Evolutionary conservation across 1,139 yeast species (phyloP), one percentile per base, ranked within the genome.

Genomic region (Yamadazyma diospyri): DNA sequence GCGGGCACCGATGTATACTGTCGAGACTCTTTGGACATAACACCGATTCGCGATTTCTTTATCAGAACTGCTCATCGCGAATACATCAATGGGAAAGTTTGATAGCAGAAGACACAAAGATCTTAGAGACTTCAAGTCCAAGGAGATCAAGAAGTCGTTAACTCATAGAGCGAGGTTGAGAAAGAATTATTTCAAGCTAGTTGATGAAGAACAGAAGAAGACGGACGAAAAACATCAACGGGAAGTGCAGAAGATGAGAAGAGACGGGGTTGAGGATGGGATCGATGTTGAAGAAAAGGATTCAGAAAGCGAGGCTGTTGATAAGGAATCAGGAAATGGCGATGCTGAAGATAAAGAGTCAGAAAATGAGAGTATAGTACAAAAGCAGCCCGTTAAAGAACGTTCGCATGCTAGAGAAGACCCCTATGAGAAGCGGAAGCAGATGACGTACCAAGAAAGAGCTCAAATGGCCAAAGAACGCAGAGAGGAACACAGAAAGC

Each of bases 161-260:
- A 73, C 77, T 2, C 94, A 87, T 51, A 72, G 88, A 42, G 87
- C 96, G n/a, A 70, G 94, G 45, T 72, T 88, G 44, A 76, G 88
- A 63, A 84, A 81, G 54, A 80, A 78, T 38, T 89, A 89, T 53
- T 81, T 86, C 64, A 87, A 88, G 53, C 64, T 87, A 40, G 59
- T 87, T 32, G 86, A 86, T 44, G 73, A 76, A 39, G 94, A 87
- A 47, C 23, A 33, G 12, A 25, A 25, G 22, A 18, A 27, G 4
- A 15, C 7, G 6, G 18, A 17, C 45, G 73, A 76, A 39, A 94
- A 86, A 47, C 25, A 31, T 12, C 16, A 26, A 16, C 18, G 8
- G 16, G 22, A 18, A 14, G 21, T 19, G 11, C 29, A 18, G n/a
- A 39, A 26, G 40, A 36, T 18, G 40, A 34, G 19, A 23, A 18